Conservation (phyloP, 139 green algal species). For the Tetraselmis striata region DNA sequence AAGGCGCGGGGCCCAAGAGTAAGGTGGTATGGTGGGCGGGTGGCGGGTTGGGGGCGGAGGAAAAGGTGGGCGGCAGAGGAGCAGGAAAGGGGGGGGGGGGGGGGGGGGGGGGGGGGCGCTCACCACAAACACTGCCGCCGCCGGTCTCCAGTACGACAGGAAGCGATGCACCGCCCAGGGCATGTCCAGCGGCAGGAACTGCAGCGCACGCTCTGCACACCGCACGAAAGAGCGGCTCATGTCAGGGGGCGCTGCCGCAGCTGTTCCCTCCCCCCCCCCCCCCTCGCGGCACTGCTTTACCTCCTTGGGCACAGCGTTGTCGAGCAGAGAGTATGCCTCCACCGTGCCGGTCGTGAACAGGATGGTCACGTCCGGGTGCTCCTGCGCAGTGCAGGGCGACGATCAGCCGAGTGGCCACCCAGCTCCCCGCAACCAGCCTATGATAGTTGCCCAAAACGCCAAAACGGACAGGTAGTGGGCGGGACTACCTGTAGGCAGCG, state of each 20-base stretch:
- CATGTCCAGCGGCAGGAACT: not conserved
- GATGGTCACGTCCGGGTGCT: not conserved
- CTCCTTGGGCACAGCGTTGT: not conserved
- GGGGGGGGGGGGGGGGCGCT: no score
- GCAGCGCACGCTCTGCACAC: not conserved
- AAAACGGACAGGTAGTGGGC: not conserved
- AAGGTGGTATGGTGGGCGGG: not conserved
- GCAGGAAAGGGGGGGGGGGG: no score
- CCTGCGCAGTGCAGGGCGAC: no score
- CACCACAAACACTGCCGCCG: not conserved
- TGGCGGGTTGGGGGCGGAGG: no score
- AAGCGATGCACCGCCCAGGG: not conserved
- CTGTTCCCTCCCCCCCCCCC: no score
- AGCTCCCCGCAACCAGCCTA: not conserved
- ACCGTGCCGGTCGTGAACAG: not conserved
- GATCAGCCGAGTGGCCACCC: no score
- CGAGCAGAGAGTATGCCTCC: not conserved
- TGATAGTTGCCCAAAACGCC: not conserved
- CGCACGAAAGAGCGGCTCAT: no score
- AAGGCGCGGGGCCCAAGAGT: not conserved
- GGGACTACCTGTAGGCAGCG: constrained; percentile 34
- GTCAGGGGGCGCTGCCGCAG: no score
- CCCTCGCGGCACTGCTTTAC: no score
- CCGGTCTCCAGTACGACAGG: not conserved
- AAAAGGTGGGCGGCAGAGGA: no score